These are phyloP conservation scores for Fusarium subtropicale DNA, from an alignment of 2,329 filamentous ascomycete species.

Conservation along the genomic window DNA sequence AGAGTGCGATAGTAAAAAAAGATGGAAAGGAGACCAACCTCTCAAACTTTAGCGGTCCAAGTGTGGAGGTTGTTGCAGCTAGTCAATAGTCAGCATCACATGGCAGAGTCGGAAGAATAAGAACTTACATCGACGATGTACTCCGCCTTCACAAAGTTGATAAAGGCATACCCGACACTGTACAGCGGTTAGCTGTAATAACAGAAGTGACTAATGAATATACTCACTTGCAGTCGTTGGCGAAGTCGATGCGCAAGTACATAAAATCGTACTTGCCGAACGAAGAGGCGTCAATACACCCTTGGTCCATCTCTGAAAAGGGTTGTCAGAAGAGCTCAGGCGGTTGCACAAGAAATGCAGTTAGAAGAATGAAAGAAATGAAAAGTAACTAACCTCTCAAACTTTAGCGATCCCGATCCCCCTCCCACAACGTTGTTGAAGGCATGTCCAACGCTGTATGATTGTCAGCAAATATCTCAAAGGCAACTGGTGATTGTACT, in stretches of 20 bases:
- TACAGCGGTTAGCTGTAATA: conserved; percentile 43
- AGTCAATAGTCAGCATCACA: conserved; percentile 39
- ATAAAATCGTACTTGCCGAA: conserved; percentile 92
- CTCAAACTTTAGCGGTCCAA: neutral
- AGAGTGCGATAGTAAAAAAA: neutral
- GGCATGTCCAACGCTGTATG: no score
- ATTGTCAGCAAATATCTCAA: no score
- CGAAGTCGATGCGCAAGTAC: conserved; percentile 91
- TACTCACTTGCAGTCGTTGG: conserved; percentile 83
- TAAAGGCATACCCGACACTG: conserved; percentile 96
- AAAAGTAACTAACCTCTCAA: neutral
- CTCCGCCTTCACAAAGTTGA: conserved; percentile 83
- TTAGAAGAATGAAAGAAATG: neutral
- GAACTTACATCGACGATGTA: conserved; percentile 76
- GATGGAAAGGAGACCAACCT: neutral
- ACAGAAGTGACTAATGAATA: neutral
- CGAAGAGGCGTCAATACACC: conserved; percentile 68
- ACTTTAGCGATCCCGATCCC: no score
- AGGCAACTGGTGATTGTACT: no score
- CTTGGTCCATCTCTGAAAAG: neutral
- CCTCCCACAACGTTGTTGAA: no score
- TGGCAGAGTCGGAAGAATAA: neutral
- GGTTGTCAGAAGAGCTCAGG: neutral
- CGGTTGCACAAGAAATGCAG: neutral
- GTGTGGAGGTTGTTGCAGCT: conserved; percentile 71